Base-by-base conservation (phyloP, 176 grass and related monocot genomes). In the Phoenix dactylifera region DNA sequence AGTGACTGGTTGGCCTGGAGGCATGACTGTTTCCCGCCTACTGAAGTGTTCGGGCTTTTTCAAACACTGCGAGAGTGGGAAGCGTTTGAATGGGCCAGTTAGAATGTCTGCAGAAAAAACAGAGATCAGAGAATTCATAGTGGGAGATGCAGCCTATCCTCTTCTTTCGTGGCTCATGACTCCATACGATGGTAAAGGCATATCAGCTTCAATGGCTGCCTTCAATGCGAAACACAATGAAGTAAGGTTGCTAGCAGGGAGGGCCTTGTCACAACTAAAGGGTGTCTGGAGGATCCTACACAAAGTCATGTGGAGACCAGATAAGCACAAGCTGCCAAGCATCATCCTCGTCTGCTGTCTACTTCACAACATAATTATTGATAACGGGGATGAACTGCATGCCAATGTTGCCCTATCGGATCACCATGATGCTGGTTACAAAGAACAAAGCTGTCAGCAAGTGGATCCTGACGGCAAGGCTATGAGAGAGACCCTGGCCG, bases 261-360 rank as follows among this genome's bases (percentile, higher is more conserved):
- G 59, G 55, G 84, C 84, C 0, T 69, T 98, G 60, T 71, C 85
- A 29, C 82, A 85, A 20, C 70, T 98, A 72, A 98, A 98, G 64
- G 94, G 94, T 52, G 75, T 84, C 12, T 98, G 94, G 94, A 98
- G 74, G 79, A 98, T 98, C 77, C 79, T 98, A 80, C 79, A 98
- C 71, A 98, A 98, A 75, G 87, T 98, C 16, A 92, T 93, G 94
- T 98, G 84, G 84, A 79, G 94, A 70, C 88, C 94, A 54, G 94
- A 98, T 72, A 98, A 89, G 54, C 83, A 98, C 51, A 92, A 98
- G 63, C 71, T 98, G 76, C 93, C 93, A 1, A 98, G 93, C 63
- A 92, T 92, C 63, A 90, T 98, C 72, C 84, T 98, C 56, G 94
- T 98, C 22, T 98, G 94, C 29, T 98, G 84, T 55, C 66, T 98